Percentiles rank a stretch among this genome's conserved stretches.
Conservation (phyloP, 305 asterid genomes). For the Solanum hybrid region DNA sequence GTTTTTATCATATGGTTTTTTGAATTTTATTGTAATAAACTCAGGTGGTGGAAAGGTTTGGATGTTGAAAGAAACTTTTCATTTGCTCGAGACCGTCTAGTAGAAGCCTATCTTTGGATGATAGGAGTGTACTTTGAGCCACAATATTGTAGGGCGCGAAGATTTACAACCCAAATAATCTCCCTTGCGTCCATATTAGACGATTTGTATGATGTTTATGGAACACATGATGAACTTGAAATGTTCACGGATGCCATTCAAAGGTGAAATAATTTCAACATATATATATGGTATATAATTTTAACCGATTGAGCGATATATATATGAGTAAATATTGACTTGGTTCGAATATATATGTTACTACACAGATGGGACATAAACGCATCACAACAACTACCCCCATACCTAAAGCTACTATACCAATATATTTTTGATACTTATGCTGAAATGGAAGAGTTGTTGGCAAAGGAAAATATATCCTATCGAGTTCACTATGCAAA, state of each 20-base stretch:
- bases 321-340: background rate
- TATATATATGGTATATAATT: background rate
- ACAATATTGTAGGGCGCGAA: background rate
- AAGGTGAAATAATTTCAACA: background rate
- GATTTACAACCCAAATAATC: background rate
- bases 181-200: slow-evolving; percentile 6
- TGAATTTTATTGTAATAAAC: background rate
- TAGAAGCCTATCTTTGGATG: background rate
- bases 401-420: background rate
- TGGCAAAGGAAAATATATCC: background rate
- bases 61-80: background rate
- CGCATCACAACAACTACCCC: slow-evolving; percentile 1
- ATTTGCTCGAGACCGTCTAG: background rate
- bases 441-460: slow-evolving; percentile 4
- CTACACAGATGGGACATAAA: background rate
- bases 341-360: background rate
- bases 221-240: slow-evolving; percentile 4
- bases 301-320: background rate
- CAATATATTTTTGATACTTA: background rate
- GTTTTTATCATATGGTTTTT: background rate
- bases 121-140: slow-evolving; percentile 2
- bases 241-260: slow-evolving; percentile 7
- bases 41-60: slow-evolving; percentile 4
- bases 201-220: slow-evolving; percentile 8
- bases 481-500: slow-evolving; percentile 1